These are phyloP conservation scores for Casuarina cunninghamiana DNA, from an alignment of 306 rosid genomes.

Conservation along the genomic window DNA sequence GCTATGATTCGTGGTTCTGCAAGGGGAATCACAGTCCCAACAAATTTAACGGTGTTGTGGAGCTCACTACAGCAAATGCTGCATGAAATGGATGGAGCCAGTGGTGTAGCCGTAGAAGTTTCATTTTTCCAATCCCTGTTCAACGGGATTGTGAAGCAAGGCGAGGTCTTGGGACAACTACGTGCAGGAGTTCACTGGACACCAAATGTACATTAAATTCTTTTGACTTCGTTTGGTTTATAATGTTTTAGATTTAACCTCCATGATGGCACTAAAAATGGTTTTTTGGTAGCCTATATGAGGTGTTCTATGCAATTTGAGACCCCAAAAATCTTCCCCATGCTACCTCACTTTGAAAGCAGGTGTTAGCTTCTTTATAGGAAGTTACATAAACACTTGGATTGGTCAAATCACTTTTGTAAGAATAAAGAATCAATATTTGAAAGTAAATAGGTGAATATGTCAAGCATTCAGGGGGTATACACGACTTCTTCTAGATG, in stretches of 20 bases:
- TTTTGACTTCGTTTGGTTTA: conserved; percentile 18
- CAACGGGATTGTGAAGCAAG: conserved; percentile 81
- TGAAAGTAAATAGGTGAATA: not conserved
- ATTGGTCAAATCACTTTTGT: not conserved
- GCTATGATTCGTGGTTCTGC: conserved; percentile 98
- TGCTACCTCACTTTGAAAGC: not conserved
- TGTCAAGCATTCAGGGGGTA: not conserved
- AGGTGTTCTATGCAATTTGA: not conserved
- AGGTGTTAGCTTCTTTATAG: conserved; percentile 6
- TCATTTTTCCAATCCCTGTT: conserved; percentile 90
- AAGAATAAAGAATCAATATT: not conserved
- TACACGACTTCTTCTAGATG: not conserved
- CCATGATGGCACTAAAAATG: not conserved
- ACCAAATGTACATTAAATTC: conserved; percentile 72
- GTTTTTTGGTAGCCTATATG: not conserved
- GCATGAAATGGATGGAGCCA: conserved; percentile 83
- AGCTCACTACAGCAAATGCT: conserved; percentile 76
- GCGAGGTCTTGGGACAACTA: conserved; percentile 77
- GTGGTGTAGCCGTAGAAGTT: conserved; percentile 80
- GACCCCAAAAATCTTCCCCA: not conserved
- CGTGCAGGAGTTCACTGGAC: conserved; percentile 99
- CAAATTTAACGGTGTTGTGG: conserved; percentile 75
- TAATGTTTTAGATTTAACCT: not conserved
- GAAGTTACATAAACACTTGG: not conserved
- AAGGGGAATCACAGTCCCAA: conserved; percentile 76